Evolutionary conservation across 805 yeast species (phyloP).

Genomic region (Yamadazyma akitaensis): DNA sequence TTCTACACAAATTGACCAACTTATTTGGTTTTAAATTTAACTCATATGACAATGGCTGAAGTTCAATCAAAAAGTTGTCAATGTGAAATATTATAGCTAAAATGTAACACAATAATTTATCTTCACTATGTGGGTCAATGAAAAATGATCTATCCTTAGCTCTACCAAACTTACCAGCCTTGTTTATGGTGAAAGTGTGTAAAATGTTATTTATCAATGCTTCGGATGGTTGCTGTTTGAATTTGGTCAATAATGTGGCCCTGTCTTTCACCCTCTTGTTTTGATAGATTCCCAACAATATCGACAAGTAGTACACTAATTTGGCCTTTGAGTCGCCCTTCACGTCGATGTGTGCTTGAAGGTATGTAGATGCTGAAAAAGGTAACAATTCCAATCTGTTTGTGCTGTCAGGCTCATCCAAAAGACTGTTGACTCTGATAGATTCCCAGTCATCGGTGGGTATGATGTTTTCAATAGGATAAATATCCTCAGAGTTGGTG

Average conservation of each 20-base stretch:
- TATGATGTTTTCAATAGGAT: slow-evolving; percentile 69
- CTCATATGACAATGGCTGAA: slow-evolving; percentile 82
- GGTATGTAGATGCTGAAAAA: slow-evolving; percentile 52
- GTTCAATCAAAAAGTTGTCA: slow-evolving; percentile 69
- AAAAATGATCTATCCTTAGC: slow-evolving; percentile 72
- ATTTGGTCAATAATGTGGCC: slow-evolving; percentile 56
- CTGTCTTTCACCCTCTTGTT: slow-evolving; percentile 62
- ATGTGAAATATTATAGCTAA: slow-evolving; percentile 71
- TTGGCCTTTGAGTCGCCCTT: slow-evolving; percentile 56
- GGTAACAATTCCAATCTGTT: slow-evolving; percentile 61
- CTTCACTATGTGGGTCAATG: slow-evolving; percentile 86
- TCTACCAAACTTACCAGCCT: slow-evolving; percentile 65
- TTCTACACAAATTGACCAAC: slow-evolving; percentile 64
- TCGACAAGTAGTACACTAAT: slow-evolving; percentile 73
- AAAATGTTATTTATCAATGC: slow-evolving; percentile 67
- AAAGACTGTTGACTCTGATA: slow-evolving; percentile 60
- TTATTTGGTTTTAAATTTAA: slow-evolving; percentile 75
- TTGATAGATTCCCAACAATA: slow-evolving; percentile 75
- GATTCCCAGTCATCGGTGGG: slow-evolving; percentile 60
- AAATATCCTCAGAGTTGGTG: slow-evolving; percentile 77
- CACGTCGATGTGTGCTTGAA: slow-evolving; percentile 33
- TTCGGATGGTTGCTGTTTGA: slow-evolving; percentile 68
- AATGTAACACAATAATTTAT: slow-evolving; percentile 76
- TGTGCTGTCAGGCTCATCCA: slow-evolving; percentile 49
- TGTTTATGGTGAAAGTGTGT: slow-evolving; percentile 64